Evolutionary conservation across 1,284 basidiomycete species (phyloP).

Genomic region (Ustilago nuda): DNA sequence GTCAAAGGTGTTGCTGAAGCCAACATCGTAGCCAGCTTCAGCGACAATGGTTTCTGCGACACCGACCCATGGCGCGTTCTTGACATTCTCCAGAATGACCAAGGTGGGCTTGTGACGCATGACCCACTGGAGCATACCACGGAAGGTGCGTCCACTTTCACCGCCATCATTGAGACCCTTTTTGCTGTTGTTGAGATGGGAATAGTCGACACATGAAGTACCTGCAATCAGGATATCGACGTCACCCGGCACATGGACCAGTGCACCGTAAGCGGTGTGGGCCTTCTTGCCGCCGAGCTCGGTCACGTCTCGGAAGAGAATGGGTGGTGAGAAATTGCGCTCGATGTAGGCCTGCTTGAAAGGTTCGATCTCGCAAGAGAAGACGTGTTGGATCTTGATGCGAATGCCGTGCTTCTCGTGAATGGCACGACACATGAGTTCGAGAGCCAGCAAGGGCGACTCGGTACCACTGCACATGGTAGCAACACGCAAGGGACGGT

Average conservation of each 20-base stretch:
- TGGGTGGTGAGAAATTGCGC: slow-evolving; percentile 87
- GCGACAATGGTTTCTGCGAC: slow-evolving; percentile 80
- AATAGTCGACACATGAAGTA: slow-evolving; percentile 96
- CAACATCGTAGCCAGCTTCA: slow-evolving; percentile 81
- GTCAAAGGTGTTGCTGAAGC: slow-evolving; percentile 76
- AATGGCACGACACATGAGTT: slow-evolving; percentile 81
- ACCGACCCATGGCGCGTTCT: slow-evolving; percentile 85
- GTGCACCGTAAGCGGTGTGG: slow-evolving; percentile 89
- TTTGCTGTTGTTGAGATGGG: slow-evolving; percentile 91
- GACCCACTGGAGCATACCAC: slow-evolving; percentile 90
- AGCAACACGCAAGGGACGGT: slow-evolving; percentile 88
- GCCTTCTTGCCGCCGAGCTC: slow-evolving; percentile 76
- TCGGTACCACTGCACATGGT: slow-evolving; percentile 98
- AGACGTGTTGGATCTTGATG: slow-evolving; percentile 87
- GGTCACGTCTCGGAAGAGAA: slow-evolving; percentile 92
- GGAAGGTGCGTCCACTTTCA: slow-evolving; percentile 66
- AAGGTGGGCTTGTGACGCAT: slow-evolving; percentile 85
- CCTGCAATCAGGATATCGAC: slow-evolving; percentile 88
- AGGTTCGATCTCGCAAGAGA: slow-evolving; percentile 97
- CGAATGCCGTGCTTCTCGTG: slow-evolving; percentile 77
- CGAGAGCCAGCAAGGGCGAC: slow-evolving; percentile 88
- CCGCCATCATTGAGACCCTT: slow-evolving; percentile 73
- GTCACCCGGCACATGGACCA: slow-evolving; percentile 86
- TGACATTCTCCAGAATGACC: slow-evolving; percentile 94
- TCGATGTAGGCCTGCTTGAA: slow-evolving; percentile 99